Conservation (phyloP, 2,329 filamentous ascomycete genomes). For the Aspergillus phoenicis region DNA sequence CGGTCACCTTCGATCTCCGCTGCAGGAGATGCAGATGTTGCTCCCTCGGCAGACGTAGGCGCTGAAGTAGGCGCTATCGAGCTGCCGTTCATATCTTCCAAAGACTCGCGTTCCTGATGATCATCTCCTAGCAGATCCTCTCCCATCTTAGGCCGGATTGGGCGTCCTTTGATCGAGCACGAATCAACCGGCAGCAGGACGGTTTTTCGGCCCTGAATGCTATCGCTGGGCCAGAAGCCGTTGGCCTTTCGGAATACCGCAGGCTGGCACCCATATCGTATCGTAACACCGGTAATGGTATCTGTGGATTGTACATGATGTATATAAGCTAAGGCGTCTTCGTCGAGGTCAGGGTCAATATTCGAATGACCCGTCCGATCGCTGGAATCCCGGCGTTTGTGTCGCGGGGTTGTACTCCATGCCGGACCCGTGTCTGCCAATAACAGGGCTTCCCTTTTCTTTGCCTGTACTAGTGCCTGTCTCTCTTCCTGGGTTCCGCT, state of each 20-base stretch:
- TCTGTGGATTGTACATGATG: slow-evolving; percentile 82
- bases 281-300: slow-evolving; percentile 86
- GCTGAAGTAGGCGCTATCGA: slow-evolving; percentile 33
- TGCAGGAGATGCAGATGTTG: slow-evolving; percentile 17
- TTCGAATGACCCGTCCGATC: slow-evolving; percentile 35
- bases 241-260: slow-evolving; percentile 85
- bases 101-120: slow-evolving; percentile 22
- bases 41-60: slow-evolving; percentile 12
- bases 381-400: slow-evolving; percentile 51
- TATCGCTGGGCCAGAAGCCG: slow-evolving; percentile 91
- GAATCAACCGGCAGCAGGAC: slow-evolving; percentile 86
- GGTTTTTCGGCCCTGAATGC: slow-evolving; percentile 78
- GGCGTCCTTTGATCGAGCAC: slow-evolving; percentile 78
- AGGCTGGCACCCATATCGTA: slow-evolving; percentile 85
- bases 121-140: slow-evolving; percentile 31
- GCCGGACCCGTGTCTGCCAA: slow-evolving; percentile 45
- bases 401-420: slow-evolving; percentile 39
- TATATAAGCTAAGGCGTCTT: slow-evolving; percentile 83
- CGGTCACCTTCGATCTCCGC: slow-evolving; percentile 59
- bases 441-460: slow-evolving; percentile 50
- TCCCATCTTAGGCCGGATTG: slow-evolving; percentile 41
- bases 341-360: slow-evolving; percentile 56
- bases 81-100: slow-evolving; percentile 38
- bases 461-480: slow-evolving; percentile 49
- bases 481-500: slow-evolving; percentile 48